These are phyloP conservation scores for Rubia balearica DNA, from an alignment of 305 asterid genomes.

Conservation along the genomic window DNA sequence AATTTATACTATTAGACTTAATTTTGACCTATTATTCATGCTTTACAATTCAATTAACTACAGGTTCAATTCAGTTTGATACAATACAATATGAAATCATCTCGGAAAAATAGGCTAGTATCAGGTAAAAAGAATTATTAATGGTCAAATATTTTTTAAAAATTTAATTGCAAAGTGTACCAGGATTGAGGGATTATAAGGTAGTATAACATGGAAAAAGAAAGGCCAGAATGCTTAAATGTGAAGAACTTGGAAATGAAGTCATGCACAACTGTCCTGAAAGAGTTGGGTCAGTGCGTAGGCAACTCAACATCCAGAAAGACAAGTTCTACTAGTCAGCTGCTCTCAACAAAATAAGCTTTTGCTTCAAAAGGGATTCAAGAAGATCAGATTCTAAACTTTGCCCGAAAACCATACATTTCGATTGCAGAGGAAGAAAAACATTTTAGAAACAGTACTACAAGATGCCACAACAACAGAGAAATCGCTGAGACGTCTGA, in stretches of 20 bases:
- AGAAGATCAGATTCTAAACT: not conserved
- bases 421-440: not conserved
- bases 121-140: too few relatives aligned
- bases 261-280: slow-evolving; percentile 5
- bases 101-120: too few relatives aligned
- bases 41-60: too few relatives aligned
- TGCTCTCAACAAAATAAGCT: not conserved
- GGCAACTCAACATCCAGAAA: slow-evolving; percentile 20
- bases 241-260: slow-evolving; percentile 14
- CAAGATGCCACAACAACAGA: slow-evolving; percentile 14
- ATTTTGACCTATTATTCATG: too few relatives aligned
- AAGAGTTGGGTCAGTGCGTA: slow-evolving; percentile 17
- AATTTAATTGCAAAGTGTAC: too few relatives aligned
- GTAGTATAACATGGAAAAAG: too few relatives aligned
- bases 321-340: slow-evolving; percentile 2
- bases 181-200: too few relatives aligned
- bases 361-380: not conserved
- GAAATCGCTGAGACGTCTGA: not conserved
- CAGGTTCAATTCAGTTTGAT: too few relatives aligned
- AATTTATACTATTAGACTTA: too few relatives aligned
- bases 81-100: too few relatives aligned
- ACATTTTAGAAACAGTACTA: not conserved
- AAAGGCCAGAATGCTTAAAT: slow-evolving; percentile 15
- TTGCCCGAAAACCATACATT: not conserved
- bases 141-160: too few relatives aligned